Conservation (phyloP, 257 asterid genomes). For the Solanum medicagineum region DNA sequence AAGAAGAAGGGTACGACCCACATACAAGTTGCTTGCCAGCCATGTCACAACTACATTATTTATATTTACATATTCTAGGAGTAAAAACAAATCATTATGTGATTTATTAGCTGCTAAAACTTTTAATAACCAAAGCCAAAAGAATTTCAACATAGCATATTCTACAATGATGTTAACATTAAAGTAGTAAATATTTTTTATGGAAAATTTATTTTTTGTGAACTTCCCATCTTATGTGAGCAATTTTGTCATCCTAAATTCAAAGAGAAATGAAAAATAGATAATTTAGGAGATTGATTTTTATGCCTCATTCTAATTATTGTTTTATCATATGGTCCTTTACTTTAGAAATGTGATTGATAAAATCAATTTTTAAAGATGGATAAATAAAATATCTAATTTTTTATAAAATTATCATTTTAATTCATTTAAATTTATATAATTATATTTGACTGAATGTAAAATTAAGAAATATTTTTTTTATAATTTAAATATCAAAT, state of each 20-base stretch:
- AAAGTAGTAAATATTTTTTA: not conserved
- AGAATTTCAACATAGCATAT: constrained; percentile 25
- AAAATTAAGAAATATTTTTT: no score
- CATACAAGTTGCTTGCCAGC: constrained; percentile 3
- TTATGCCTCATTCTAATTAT: not conserved
- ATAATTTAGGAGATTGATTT: not conserved
- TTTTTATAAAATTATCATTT: no score
- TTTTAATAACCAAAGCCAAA: constrained; percentile 13
- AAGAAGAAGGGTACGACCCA: not conserved
- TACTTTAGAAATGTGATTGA: not conserved
- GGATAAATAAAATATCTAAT: no score
- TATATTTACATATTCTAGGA: not conserved
- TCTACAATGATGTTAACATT: constrained; percentile 14
- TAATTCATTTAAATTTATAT: no score
- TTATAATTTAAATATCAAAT: no score
- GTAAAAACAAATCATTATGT: not conserved
- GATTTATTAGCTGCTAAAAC: constrained; percentile 15
- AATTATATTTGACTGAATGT: no score
- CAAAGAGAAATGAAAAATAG: not conserved
- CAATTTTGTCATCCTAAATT: not conserved
- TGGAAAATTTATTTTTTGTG: no score
- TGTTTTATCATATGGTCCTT: not conserved
- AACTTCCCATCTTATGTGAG: not conserved
- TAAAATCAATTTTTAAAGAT: not conserved
- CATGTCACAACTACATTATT: not conserved